Evolutionary conservation across 768 basidiomycete genomes (phyloP).

Genomic region (Ramaria rubella): DNA sequence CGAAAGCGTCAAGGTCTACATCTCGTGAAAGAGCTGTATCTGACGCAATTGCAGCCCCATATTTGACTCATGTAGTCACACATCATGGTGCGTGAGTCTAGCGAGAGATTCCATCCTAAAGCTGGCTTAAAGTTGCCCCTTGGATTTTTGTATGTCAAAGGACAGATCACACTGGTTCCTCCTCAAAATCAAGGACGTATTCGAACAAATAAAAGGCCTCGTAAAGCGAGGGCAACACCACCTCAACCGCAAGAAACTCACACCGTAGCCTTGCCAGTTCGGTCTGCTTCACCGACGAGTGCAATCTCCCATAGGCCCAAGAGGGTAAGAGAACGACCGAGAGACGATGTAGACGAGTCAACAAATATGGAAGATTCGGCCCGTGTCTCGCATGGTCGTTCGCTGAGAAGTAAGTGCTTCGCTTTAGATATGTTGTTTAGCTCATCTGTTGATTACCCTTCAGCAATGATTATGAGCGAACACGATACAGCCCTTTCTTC

Average conservation of each 20-base stretch:
- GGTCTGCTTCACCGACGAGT: neutral
- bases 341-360: too few relatives aligned
- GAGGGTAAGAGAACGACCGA: too few relatives aligned
- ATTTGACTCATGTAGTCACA: constrained; percentile 49
- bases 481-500: neutral
- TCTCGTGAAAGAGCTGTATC: neutral
- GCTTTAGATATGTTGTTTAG: too few relatives aligned
- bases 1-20: neutral
- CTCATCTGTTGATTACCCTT: too few relatives aligned
- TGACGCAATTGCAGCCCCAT: constrained; percentile 35
- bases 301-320: neutral
- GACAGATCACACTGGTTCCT: constrained; percentile 40
- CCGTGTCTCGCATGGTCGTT: too few relatives aligned
- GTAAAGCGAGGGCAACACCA: constrained; percentile 28
- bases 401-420: too few relatives aligned
- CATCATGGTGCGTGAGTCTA: constrained; percentile 35
- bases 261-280: neutral
- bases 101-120: neutral
- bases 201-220: constrained; percentile 34
- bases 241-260: neutral
- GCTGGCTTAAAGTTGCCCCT: neutral
- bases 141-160: neutral
- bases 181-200: constrained; percentile 46
- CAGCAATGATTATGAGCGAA: neutral
- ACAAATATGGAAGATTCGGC: too few relatives aligned